Conservation (phyloP, 2,329 filamentous ascomycete genomes). For the Diplodia mutila region DNA sequence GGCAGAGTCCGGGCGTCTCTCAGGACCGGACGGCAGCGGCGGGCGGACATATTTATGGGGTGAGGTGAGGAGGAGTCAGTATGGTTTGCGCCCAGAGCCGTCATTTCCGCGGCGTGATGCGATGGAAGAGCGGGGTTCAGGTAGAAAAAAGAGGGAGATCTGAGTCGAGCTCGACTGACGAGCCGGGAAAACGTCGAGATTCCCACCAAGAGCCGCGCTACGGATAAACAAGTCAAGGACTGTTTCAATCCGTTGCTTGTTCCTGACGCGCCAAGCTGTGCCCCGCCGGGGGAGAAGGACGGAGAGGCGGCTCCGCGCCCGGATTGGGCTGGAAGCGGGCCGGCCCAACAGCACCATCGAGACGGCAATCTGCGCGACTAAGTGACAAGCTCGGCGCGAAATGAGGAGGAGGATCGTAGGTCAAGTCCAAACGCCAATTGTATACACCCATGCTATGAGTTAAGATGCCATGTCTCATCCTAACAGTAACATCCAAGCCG, state of each 20-base stretch:
- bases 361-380: neutral
- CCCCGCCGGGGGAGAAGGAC: constrained; percentile 12
- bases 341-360: neutral
- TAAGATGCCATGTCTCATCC: no score
- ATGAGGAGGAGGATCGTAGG: neutral
- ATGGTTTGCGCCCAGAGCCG: neutral
- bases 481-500: neutral
- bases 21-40: neutral
- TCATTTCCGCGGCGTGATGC: constrained; percentile 1
- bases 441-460: no score
- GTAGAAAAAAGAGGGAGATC: neutral
- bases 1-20: neutral
- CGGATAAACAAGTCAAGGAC: constrained; percentile 16
- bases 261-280: constrained; percentile 2
- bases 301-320: constrained; percentile 6
- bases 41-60: constrained; percentile 7
- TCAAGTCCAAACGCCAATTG: neutral
- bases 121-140: neutral
- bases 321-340: neutral
- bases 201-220: constrained; percentile 20
- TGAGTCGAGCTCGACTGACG: neutral
- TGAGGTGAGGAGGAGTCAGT: neutral
- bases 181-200: constrained; percentile 7
- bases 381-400: neutral
- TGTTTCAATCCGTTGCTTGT: constrained; percentile 14